phyloP scores from a whole-genome alignment of 768 basidiomycete species.

The Pisolithus orientalis region DNA sequence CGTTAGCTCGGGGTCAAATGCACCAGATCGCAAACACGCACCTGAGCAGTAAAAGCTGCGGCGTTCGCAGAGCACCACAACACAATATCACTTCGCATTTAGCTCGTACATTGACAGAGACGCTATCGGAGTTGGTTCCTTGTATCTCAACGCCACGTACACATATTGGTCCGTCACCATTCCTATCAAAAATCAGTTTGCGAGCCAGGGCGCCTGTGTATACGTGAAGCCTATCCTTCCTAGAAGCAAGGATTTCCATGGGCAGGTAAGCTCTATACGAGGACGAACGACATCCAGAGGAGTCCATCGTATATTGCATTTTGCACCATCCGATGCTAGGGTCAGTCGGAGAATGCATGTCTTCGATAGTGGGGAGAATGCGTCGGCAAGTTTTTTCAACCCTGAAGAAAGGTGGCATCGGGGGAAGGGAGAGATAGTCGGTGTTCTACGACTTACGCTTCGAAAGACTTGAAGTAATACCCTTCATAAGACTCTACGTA shows the following conservation, averaged over 20 bases:
- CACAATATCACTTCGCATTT: slow-evolving; percentile 26
- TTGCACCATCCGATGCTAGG: slow-evolving; percentile 1
- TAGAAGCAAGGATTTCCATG: not conserved
- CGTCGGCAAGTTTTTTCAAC: not conserved
- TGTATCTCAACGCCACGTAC: slow-evolving; percentile 1
- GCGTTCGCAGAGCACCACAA: slow-evolving; percentile 36
- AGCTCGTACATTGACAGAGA: not conserved
- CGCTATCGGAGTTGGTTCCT: not conserved
- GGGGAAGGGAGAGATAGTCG: not conserved
- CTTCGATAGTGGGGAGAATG: slow-evolving; percentile 1
- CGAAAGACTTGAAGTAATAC: not conserved
- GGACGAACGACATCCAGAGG: slow-evolving; percentile 7
- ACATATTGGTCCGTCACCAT: not conserved
- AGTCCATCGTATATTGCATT: slow-evolving; percentile 1
- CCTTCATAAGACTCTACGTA: not conserved
- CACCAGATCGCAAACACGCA: not conserved
- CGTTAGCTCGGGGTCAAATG: too few relatives aligned
- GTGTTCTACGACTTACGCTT: not conserved
- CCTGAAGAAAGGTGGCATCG: not conserved
- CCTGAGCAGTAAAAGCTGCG: slow-evolving; percentile 37
- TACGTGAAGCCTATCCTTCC: slow-evolving; percentile 7
- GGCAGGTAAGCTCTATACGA: slow-evolving; percentile 12
- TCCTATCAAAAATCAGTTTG: not conserved
- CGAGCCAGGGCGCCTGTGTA: slow-evolving; percentile 8
- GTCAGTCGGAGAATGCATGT: not conserved